Base-by-base conservation (phyloP, 1,284 basidiomycete genomes). In the Leccinum subatratum region DNA sequence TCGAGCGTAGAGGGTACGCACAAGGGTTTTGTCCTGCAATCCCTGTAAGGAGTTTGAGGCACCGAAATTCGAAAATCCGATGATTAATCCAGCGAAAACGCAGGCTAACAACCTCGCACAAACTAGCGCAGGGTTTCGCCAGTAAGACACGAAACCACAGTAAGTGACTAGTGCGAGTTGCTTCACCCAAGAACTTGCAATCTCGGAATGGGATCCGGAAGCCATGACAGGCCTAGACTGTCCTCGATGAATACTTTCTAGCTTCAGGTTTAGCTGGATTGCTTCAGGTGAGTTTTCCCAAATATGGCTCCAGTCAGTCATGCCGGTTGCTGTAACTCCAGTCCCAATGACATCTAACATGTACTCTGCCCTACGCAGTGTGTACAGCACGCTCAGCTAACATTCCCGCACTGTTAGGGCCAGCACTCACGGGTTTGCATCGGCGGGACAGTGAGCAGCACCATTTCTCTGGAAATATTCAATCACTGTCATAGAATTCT, bases 21-120 rank as follows among this genome's bases (percentile, higher is more conserved):
- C 74, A 34, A 95, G 94, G 48, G 94, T 83, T 77, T 93, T 91
- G 77, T 92, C 90, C 77, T 94, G 91, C 0, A 89, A 86, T 48
- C 91, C 92, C 70, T 90, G 87, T 63, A 88, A 81, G 6, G 84
- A 83, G 66, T 86, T 82, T 68, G 86, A 83, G 0, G 86, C 78
- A 62, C 86, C 81, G 82, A 82, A 94, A 81, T 93, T 86, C 8
- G 84, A 82, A 69, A 86, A 84, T 3, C 85, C 86, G 61, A 87
- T 85, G 72, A 91, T 83, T 0, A 91, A 76, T 5, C 85, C 86
- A 2, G 79, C 74, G 3, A 80, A 70, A 63, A 84, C 76, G 70
- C 85, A 87, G 45, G 88, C n/a, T n/a, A n/a, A n/a, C n/a, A n/a
- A n/a, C n/a, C n/a, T n/a, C n/a, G n/a, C n/a, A n/a, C n/a, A n/a